Conservation (phyloP, 495 filamentous ascomycete genomes). For the Aspergillus hancockii region DNA sequence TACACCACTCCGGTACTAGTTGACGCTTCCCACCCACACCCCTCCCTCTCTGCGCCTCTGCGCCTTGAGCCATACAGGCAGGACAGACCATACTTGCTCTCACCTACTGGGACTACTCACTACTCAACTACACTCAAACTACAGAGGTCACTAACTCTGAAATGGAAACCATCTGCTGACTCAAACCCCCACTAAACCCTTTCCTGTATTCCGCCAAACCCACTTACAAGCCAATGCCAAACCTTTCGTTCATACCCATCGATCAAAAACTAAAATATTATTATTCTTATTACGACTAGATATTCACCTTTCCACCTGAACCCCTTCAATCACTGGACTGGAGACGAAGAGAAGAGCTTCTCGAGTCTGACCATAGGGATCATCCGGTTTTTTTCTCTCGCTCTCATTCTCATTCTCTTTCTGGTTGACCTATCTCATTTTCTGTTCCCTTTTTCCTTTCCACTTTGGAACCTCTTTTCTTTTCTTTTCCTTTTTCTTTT, state of each 20-base stretch:
- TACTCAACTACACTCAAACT: neutral
- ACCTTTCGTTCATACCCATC: neutral
- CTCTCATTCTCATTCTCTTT: slow-evolving; percentile 7
- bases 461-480: slow-evolving; percentile 2
- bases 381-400: slow-evolving; percentile 11
- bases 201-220: neutral
- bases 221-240: neutral
- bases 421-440: slow-evolving; percentile 6
- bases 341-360: too few species aligned
- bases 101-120: too few species aligned
- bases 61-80: too few species aligned
- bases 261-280: neutral
- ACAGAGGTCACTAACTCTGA: neutral
- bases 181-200: slow-evolving; percentile 2
- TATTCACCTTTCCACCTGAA: neutral
- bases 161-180: neutral
- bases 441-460: slow-evolving; percentile 9
- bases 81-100: too few species aligned
- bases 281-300: neutral
- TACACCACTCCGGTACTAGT: too few species aligned
- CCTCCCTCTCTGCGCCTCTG: too few species aligned
- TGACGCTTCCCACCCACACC: too few species aligned
- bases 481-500: slow-evolving; percentile 15
- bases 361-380: neutral
- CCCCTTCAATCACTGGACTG: neutral